These are phyloP conservation scores for Emydomyces testavorans DNA, from an alignment of 2,329 filamentous ascomycete species.

Conservation along the genomic window DNA sequence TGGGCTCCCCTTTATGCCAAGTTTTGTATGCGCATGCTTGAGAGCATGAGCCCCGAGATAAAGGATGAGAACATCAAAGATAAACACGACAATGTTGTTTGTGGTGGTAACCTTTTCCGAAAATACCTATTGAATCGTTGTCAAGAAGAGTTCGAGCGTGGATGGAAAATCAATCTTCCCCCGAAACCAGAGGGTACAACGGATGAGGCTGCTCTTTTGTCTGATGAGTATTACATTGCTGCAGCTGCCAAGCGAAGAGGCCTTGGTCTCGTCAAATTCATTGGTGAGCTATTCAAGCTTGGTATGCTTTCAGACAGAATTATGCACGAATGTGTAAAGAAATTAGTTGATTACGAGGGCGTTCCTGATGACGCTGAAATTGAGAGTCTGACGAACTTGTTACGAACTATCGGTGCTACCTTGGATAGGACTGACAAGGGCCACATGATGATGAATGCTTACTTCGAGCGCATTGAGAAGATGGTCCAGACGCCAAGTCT, in stretches of 20 bases:
- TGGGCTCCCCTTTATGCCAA: conserved; percentile 99
- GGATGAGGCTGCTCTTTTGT: conserved; percentile 69
- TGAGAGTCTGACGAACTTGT: conserved; percentile 85
- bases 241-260: conserved; percentile 92
- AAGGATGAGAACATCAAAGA: conserved; percentile 91
- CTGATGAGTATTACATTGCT: conserved; percentile 90
- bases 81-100: conserved; percentile 76
- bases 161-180: conserved; percentile 84
- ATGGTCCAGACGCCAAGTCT: conserved; percentile 72
- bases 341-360: conserved; percentile 89
- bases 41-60: conserved; percentile 88
- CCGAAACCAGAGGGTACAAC: conserved; percentile 60
- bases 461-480: conserved; percentile 77
- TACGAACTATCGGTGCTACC: conserved; percentile 80
- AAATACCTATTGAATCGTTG: conserved; percentile 98
- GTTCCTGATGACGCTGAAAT: conserved; percentile 91
- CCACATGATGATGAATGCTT: conserved; percentile 75
- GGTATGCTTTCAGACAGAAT: conserved; percentile 97
- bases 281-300: conserved; percentile 97
- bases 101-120: conserved; percentile 86
- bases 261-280: conserved; percentile 96
- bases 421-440: conserved; percentile 74
- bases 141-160: conserved; percentile 96
- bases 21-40: conserved; percentile 95
- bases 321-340: conserved; percentile 98